A percentile compares a stretch with the other conserved stretches of the same genome.
These are phyloP conservation scores for Cordyceps cicadae DNA, from an alignment of 2,329 filamentous ascomycete genomes.

Conservation along the genomic window DNA sequence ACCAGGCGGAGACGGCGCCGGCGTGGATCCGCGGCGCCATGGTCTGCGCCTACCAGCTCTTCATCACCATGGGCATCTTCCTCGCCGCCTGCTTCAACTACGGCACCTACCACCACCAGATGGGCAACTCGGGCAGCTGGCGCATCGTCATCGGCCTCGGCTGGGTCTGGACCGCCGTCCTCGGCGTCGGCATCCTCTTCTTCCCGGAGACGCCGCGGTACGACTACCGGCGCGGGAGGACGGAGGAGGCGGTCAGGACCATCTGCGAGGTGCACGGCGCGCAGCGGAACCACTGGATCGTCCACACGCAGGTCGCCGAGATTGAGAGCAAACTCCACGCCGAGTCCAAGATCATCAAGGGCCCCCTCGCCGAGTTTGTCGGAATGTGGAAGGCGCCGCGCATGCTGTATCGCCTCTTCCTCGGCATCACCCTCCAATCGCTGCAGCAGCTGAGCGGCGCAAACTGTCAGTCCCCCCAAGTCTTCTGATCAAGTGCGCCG, in stretches of 20 bases:
- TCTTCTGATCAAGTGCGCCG: no score
- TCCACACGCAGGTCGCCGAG: slow-evolving; percentile 43
- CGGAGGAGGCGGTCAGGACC: slow-evolving; percentile 38
- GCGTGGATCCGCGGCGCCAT: slow-evolving; percentile 58
- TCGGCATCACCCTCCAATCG: slow-evolving; percentile 54
- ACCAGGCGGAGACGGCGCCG: slow-evolving; percentile 62
- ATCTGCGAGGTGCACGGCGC: slow-evolving; percentile 42
- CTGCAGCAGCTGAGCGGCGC: slow-evolving; percentile 56
- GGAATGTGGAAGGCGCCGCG: slow-evolving; percentile 57
- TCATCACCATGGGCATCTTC: slow-evolving; percentile 64
- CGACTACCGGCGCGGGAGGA: slow-evolving; percentile 39
- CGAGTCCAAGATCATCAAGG: slow-evolving; percentile 33
- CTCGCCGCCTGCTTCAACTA: slow-evolving; percentile 53
- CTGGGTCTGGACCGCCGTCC: slow-evolving; percentile 40
- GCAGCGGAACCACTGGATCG: slow-evolving; percentile 32
- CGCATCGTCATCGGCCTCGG: slow-evolving; percentile 49
- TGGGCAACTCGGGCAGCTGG: slow-evolving; percentile 45
- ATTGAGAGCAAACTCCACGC: slow-evolving; percentile 44
- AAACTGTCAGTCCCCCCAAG: slow-evolving; percentile 32
- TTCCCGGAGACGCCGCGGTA: slow-evolving; percentile 46
- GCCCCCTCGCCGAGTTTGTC: slow-evolving; percentile 38
- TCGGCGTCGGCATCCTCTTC: slow-evolving; percentile 40
- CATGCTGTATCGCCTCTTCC: slow-evolving; percentile 53
- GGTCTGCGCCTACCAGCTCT: slow-evolving; percentile 60
- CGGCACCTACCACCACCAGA: slow-evolving; percentile 43